Base-by-base conservation (phyloP, 2,329 filamentous ascomycete genomes). In the Sclerotinia nivalis region DNA sequence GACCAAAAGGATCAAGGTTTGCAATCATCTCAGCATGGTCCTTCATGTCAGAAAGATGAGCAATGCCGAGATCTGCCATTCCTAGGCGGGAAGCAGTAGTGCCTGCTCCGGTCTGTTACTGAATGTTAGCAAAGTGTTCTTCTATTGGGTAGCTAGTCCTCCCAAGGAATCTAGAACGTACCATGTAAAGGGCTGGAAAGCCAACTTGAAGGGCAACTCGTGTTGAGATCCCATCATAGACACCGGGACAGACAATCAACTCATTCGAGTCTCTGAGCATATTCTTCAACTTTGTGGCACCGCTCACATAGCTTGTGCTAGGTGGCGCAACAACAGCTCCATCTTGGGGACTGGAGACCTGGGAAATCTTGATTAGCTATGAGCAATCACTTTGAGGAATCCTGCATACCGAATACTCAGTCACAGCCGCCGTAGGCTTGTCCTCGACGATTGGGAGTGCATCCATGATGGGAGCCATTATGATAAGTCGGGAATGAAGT, bases 181-280 rank as follows among this genome's bases (percentile, higher is more conserved):
- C 88, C 89, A 91, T 91, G 80, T 91, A 91, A 40, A 91, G 77
- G 69, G 83, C 85, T 59, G 89, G 84, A 71, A 90, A 91, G 5
- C 88, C 89, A 31, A 87, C 82, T 49, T 83, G 80, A 31, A 90
- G 81, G 1, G 88, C 88, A 70, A 91, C 85, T 0, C 89, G 82
- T 0, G 89, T 89, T 3, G 87, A 88, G 68, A 91, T 84, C 10
- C 89, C 89, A 81, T 92, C 89, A 76, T 90, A 90, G 1, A 92
- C 88, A 43, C 89, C 89, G 0, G 89, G 89, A 18, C 67, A 61
- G 40, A 70, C 65, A 34, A 72, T 69, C 31, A 72, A 61, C 25
- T 69, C 54, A 43, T 69, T 67, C 13, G 60, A 37, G 18, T 68
- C 54, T 2, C 43, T 45, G 43, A 71, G 47, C 68, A 71, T 70